These are phyloP conservation scores for Spinacia oleracea DNA, from an alignment of 179 eudicot genomes.

Conservation along the genomic window DNA sequence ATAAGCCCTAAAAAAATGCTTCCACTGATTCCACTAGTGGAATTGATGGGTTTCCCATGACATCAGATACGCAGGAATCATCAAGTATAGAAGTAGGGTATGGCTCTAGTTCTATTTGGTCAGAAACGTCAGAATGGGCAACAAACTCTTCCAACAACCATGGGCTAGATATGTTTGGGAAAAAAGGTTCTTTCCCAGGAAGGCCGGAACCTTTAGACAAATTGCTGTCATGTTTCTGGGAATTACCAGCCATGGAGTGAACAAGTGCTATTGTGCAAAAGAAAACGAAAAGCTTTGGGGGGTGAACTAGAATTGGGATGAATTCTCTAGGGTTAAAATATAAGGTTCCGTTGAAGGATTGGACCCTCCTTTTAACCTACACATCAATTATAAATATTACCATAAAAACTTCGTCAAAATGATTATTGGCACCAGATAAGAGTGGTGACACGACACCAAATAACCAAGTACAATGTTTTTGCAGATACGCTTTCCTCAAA, in stretches of 20 bases:
- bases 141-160: constrained; percentile 26
- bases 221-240: constrained; percentile 4
- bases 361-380: constrained; percentile 7
- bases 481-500: background rate
- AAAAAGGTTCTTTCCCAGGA: constrained; percentile 26
- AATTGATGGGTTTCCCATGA: constrained; percentile 28
- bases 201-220: constrained; percentile 21
- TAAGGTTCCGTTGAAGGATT: background rate
- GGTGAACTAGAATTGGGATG: constrained; percentile 6
- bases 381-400: constrained; percentile 11
- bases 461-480: constrained; percentile 19
- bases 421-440: constrained; percentile 7
- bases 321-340: background rate
- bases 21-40: constrained; percentile 30
- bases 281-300: background rate
- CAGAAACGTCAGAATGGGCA: constrained; percentile 19
- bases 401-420: background rate
- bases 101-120: constrained; percentile 23
- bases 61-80: constrained; percentile 24
- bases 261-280: background rate
- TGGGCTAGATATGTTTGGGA: constrained; percentile 33
- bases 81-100: constrained; percentile 24
- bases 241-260: constrained; percentile 21
- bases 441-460: constrained; percentile 6
- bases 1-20: constrained; percentile 18